phyloP scores from a whole-genome alignment of 805 yeast genomes.

The Danielozyma ontarioensis region DNA sequence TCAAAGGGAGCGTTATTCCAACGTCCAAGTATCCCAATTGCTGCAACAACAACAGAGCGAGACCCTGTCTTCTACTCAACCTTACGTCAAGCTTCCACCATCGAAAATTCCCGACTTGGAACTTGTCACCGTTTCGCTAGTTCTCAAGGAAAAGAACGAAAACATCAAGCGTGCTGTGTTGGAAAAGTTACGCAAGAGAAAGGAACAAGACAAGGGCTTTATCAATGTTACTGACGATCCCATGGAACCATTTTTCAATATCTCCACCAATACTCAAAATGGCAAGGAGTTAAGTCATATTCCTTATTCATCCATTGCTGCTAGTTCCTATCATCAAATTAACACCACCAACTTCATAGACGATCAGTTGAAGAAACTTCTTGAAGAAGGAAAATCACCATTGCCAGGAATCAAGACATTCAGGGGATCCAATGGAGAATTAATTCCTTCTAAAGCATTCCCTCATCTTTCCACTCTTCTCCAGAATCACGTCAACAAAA shows the following conservation, averaged over 20 bases:
- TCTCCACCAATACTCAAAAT: constrained; percentile 47
- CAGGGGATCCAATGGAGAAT: constrained; percentile 47
- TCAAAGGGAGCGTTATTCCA: constrained; percentile 1
- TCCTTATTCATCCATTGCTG: constrained; percentile 73
- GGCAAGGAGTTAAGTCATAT: constrained; percentile 56
- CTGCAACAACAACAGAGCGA: constrained; percentile 10
- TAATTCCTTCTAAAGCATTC: constrained; percentile 42
- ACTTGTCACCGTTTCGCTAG: constrained; percentile 72
- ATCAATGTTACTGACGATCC: constrained; percentile 86
- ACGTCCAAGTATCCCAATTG: constrained; percentile 11
- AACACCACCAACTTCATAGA: constrained; percentile 52
- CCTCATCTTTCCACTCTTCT: constrained; percentile 42
- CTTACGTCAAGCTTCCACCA: constrained; percentile 82
- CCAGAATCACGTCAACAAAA: constrained; percentile 20
- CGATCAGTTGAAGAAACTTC: constrained; percentile 33
- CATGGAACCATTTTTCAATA: constrained; percentile 72
- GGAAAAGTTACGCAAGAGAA: constrained; percentile 72
- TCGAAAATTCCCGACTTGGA: constrained; percentile 93
- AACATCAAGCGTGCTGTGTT: constrained; percentile 80
- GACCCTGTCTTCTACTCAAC: constrained; percentile 44
- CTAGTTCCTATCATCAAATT: constrained; percentile 61
- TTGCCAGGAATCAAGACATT: constrained; percentile 42
- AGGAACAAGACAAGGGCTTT: constrained; percentile 67
- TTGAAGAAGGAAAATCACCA: constrained; percentile 43
- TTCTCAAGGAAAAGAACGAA: constrained; percentile 67